These are phyloP conservation scores for Talaromyces sp. DNA, from an alignment of 2,329 filamentous ascomycete genomes.

Conservation along the genomic window DNA sequence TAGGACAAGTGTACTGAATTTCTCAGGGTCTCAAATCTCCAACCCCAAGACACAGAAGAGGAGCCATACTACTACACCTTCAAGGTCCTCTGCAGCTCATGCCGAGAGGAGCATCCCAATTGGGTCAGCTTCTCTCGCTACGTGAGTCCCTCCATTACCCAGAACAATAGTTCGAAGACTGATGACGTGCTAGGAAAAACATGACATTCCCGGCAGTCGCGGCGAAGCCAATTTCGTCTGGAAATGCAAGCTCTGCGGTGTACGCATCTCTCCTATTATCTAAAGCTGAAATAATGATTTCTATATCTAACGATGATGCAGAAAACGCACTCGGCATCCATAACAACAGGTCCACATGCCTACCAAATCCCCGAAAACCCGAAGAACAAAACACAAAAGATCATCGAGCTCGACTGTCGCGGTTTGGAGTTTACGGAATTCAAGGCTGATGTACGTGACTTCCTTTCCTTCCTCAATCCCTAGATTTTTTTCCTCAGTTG, in stretches of 20 bases:
- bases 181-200: conserved; percentile 62
- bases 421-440: conserved; percentile 91
- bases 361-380: conserved; percentile 52
- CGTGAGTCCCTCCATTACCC: conserved; percentile 52
- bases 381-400: conserved; percentile 66
- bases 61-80: conserved; percentile 95
- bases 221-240: conserved; percentile 99
- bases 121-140: conserved; percentile 83
- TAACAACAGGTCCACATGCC: conserved; percentile 67
- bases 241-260: conserved; percentile 98
- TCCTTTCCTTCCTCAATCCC: background rate
- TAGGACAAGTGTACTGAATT: background rate
- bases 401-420: conserved; percentile 90
- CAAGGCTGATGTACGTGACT: conserved; percentile 69
- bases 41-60: conserved; percentile 75
- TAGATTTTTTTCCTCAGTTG: background rate
- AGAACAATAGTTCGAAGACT: background rate
- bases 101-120: conserved; percentile 85
- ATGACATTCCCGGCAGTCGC: conserved; percentile 86
- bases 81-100: conserved; percentile 97
- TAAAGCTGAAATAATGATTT: background rate
- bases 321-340: conserved; percentile 65
- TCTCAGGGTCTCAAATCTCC: conserved; percentile 80
- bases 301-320: conserved; percentile 16
- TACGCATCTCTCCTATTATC: conserved; percentile 35